Base-by-base conservation (phyloP, 2,329 filamentous ascomycete genomes). In the Exophiala sp. region DNA sequence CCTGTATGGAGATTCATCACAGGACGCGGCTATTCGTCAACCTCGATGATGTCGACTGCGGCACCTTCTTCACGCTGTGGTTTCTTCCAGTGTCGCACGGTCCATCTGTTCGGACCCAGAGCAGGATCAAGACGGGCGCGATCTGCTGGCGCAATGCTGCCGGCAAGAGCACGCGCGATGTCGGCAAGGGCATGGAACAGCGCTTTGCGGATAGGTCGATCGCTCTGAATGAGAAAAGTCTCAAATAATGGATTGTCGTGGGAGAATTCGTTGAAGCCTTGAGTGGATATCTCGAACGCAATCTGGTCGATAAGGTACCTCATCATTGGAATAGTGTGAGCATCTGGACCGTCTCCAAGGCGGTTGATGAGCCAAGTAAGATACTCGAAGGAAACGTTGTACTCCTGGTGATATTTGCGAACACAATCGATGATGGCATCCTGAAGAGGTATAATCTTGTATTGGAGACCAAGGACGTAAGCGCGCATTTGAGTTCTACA, bases 271-370 rank as follows among this genome's bases (percentile, higher is more conserved):
- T 46, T 49, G 41, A 55, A 60, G 3, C 61, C 59, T 3, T 52
- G 38, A n/a, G 36, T 38, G 6, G 41, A 52, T 16, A 65, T 59
- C 14, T 65, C 62, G 42, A 48, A 63, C 2, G 58, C 56, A 33
- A 54, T 50, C 33, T 65, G 62, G 7, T 61, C 58, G 39, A 63
- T 41, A 9, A 65, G 38, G 39, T 63, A 65, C 10, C 32, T 39
- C 8, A 58, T 39, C 46, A 63, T 38, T 3, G 57, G 48, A 5
- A 57, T 47, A 0, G 21, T 36, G n/a, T 58, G 32, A 3, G 40
- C 29, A 1, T 47, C 40, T 9, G 50, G 44, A 12, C 14, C 14
- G 8, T 60, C 56, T 3, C 47, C 48, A 11, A 61, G 41, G 5
- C 59, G 55, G 10, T 57, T 52, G 24, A 57, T 52, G 3, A 63